Conservation (phyloP, 768 basidiomycete species). For the Xanthoconium stramineum region DNA sequence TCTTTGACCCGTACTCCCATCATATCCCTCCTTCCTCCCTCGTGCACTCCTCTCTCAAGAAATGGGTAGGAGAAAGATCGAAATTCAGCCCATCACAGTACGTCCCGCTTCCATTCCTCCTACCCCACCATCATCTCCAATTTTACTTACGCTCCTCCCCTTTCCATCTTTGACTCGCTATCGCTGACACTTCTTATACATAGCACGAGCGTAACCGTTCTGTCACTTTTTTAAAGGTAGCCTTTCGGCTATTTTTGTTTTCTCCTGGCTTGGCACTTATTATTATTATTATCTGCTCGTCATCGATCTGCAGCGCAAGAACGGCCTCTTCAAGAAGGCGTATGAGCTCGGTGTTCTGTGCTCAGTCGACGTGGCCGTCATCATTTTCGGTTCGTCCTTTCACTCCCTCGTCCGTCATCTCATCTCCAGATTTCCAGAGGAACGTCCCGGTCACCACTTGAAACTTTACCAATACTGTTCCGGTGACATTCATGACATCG, state of each 20-base stretch:
- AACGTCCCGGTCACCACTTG: conserved; percentile 72
- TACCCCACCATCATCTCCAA: conserved; percentile 23
- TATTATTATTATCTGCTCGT: conserved; percentile 22
- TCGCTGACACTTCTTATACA: conserved; percentile 39
- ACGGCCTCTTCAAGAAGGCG: conserved; percentile 88
- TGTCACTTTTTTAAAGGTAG: conserved; percentile 86
- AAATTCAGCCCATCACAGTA: conserved; percentile 78
- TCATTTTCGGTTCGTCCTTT: conserved; percentile 68
- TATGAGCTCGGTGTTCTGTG: conserved; percentile 90
- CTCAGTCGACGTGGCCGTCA: conserved; percentile 84
- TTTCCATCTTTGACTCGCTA: conserved; percentile 32
- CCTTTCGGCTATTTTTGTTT: conserved; percentile 63
- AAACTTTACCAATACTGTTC: conserved; percentile 85
- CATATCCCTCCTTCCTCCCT: conserved; percentile 9
- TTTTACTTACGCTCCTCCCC: conserved; percentile 26
- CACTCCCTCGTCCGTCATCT: conserved; percentile 2
- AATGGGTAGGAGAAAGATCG: conserved; percentile 80
- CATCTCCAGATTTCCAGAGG: conserved; percentile 45
- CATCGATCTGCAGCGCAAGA: conserved; percentile 62
- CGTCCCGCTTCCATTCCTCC: conserved; percentile 31
- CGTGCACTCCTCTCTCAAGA: conserved; percentile 4
- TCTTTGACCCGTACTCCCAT: conserved; percentile 20
- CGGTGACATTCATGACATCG: conserved; percentile 62
- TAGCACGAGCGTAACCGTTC: conserved; percentile 91
- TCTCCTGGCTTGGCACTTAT: conserved; percentile 37